These are phyloP conservation scores for Vitis cinerea DNA, from an alignment of 164 flowering plant species.

Conservation along the genomic window DNA sequence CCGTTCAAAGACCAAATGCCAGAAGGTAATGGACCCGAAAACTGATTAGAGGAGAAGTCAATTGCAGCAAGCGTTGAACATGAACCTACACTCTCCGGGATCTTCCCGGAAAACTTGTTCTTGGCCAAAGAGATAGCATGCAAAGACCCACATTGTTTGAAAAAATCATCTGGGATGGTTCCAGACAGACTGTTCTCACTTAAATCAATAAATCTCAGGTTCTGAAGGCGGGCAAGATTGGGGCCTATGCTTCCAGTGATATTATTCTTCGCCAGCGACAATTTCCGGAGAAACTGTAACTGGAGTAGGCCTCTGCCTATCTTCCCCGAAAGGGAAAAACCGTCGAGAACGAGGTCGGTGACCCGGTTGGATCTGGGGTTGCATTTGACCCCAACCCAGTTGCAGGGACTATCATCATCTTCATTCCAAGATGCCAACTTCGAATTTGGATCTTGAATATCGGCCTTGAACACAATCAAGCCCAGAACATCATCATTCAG, in stretches of 20 bases:
- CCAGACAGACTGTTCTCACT: slow-evolving; percentile 76
- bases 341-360: slow-evolving; percentile 71
- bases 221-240: slow-evolving; percentile 43
- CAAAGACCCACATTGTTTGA: slow-evolving; percentile 71
- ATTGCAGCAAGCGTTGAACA: slow-evolving; percentile 61
- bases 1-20: slow-evolving; percentile 69
- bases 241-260: slow-evolving; percentile 67
- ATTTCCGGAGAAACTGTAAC: slow-evolving; percentile 55
- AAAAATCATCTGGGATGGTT: slow-evolving; percentile 64
- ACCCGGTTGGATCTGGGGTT: slow-evolving; percentile 74
- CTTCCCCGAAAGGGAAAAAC: slow-evolving; percentile 69
- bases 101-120: slow-evolving; percentile 60
- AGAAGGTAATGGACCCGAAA: slow-evolving; percentile 64
- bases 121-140: slow-evolving; percentile 60
- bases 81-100: slow-evolving; percentile 64
- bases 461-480: slow-evolving; percentile 85
- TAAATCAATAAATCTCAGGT: slow-evolving; percentile 56
- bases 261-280: slow-evolving; percentile 72
- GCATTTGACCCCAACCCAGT: slow-evolving; percentile 77
- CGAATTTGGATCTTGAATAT: slow-evolving; percentile 61
- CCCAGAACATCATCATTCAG: slow-evolving; percentile 88
- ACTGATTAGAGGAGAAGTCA: slow-evolving; percentile 64
- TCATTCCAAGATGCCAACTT: slow-evolving; percentile 76
- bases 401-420: slow-evolving; percentile 74
- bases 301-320: slow-evolving; percentile 70